Percentiles rank a stretch among this genome's conserved stretches.
Conservation (phyloP, 805 yeast genomes). For the Saccharomycopsis sp. region DNA sequence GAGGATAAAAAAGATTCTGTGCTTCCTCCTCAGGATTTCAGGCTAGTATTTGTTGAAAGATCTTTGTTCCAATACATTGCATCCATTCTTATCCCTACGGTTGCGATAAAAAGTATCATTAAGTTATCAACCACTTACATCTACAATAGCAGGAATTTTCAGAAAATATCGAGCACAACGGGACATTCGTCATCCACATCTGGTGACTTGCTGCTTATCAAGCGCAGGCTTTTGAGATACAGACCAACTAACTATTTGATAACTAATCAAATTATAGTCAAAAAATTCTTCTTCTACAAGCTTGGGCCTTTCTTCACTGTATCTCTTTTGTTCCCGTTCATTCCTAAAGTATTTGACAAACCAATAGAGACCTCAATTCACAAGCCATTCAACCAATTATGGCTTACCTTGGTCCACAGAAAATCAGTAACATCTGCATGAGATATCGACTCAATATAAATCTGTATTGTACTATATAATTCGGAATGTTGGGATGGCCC, state of each 20-base stretch:
- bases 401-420: background rate
- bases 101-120: conserved; percentile 5
- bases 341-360: conserved; percentile 10
- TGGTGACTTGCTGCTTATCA: background rate
- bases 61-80: conserved; percentile 11
- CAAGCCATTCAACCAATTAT: background rate
- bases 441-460: background rate
- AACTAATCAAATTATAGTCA: background rate
- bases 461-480: background rate
- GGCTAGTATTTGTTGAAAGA: conserved; percentile 7
- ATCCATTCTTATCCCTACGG: conserved; percentile 5
- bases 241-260: background rate
- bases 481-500: background rate
- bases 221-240: background rate
- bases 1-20: background rate
- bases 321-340: conserved; percentile 11
- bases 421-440: background rate
- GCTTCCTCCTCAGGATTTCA: conserved; percentile 1
- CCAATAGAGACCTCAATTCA: conserved; percentile 1
- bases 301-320: conserved; percentile 13
- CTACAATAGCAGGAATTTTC: conserved; percentile 6
- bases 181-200: background rate
- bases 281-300: background rate
- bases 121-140: conserved; percentile 1
- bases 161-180: background rate